phyloP scores from a whole-genome alignment of 805 yeast genomes.

The Saturnispora zaruensis region DNA sequence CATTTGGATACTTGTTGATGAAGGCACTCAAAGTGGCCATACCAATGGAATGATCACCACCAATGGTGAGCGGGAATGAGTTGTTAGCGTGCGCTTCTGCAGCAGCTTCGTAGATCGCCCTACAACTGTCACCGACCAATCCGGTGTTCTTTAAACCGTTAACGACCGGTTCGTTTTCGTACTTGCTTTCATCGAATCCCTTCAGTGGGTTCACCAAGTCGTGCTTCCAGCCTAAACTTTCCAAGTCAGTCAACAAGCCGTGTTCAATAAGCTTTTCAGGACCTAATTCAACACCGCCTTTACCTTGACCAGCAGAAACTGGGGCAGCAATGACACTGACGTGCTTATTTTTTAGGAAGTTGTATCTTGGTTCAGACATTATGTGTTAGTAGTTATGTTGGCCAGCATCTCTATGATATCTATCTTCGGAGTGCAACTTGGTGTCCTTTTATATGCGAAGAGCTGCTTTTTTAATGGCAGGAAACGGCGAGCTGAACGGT shows the following conservation, averaged over 20 bases:
- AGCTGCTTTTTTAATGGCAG: constrained; percentile 1
- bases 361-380: constrained; percentile 29
- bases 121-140: constrained; percentile 67
- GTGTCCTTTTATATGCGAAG: constrained; percentile 4
- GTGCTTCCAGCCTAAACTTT: constrained; percentile 66
- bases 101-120: constrained; percentile 55
- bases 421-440: neutral
- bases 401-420: neutral
- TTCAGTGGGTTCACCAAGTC: constrained; percentile 45
- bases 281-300: constrained; percentile 88
- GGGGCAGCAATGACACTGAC: constrained; percentile 81
- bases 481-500: neutral
- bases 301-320: constrained; percentile 92
- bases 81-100: constrained; percentile 37
- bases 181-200: constrained; percentile 34
- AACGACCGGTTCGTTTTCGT: constrained; percentile 40
- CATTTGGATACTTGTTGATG: constrained; percentile 69
- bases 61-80: constrained; percentile 72
- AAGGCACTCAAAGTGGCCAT: constrained; percentile 89
- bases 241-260: constrained; percentile 59
- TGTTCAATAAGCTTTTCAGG: constrained; percentile 71
- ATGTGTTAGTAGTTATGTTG: neutral
- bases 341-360: constrained; percentile 44
- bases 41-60: constrained; percentile 96
- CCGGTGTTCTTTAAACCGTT: constrained; percentile 61